phyloP scores from a whole-genome alignment of 2,329 filamentous ascomycete species.

The Fusarium falciforme region DNA sequence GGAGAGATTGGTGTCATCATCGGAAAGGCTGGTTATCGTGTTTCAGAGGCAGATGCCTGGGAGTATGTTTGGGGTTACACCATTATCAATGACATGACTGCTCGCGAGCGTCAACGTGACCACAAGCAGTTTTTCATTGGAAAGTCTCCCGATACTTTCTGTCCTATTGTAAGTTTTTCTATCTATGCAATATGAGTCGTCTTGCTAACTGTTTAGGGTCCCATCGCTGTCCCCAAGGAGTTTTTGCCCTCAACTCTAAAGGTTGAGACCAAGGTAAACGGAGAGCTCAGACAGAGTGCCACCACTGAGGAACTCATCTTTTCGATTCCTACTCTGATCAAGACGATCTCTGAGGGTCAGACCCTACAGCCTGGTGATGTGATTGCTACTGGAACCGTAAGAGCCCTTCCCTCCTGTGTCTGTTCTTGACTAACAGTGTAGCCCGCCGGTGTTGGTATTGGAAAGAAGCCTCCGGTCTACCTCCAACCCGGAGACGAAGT shows the following conservation, averaged over 20 bases:
- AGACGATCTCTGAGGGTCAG: constrained; percentile 54
- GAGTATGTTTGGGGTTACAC: constrained; percentile 67
- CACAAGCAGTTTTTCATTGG: constrained; percentile 72
- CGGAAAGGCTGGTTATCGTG: constrained; percentile 59
- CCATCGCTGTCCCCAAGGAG: constrained; percentile 61
- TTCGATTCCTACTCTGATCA: constrained; percentile 54
- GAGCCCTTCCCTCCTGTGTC: not conserved
- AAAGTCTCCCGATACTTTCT: constrained; percentile 66
- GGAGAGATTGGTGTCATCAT: constrained; percentile 68
- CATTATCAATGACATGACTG: constrained; percentile 66
- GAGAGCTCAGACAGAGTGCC: constrained; percentile 57
- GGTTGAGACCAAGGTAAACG: constrained; percentile 59
- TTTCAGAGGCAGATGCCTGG: constrained; percentile 58
- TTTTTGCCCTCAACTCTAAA: constrained; percentile 55
- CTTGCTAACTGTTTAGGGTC: constrained; percentile 50
- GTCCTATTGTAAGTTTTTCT: constrained; percentile 58
- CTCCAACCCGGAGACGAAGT: constrained; percentile 56
- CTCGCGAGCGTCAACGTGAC: constrained; percentile 62
- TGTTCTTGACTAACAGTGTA: not conserved
- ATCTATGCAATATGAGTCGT: no score
- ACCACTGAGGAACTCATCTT: constrained; percentile 60
- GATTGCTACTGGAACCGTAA: constrained; percentile 56
- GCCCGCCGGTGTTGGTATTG: constrained; percentile 61
- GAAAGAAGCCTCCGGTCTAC: constrained; percentile 52
- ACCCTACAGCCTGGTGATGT: constrained; percentile 60